Base-by-base conservation (phyloP, 2,329 filamentous ascomycete genomes). In the Phialophora expanda region DNA sequence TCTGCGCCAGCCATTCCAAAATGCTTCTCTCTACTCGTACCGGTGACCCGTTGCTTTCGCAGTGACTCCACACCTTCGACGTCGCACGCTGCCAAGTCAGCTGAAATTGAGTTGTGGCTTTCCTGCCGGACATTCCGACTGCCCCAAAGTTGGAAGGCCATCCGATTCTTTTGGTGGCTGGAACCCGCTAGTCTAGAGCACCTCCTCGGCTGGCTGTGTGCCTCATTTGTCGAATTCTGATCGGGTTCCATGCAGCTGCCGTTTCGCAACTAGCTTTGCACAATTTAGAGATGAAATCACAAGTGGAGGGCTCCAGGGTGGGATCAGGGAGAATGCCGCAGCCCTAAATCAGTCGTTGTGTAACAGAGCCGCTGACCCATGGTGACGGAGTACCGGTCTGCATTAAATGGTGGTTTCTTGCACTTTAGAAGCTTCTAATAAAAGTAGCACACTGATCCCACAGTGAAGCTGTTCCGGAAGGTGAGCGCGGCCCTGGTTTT, bases 251-350 rank as follows among this genome's bases (percentile, higher is more conserved):
- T 62, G 59, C 41, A 56, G 34, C n/a, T 62, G 22, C 59, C 51
- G 50, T 62, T 62, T 56, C 50, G 51, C 48, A n/a, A 34, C 59
- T 62, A 62, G 59, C 59, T 12, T n/a, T 41, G 58, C 8, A 22
- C 30, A 34, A 34, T 51, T 59, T 60, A 4, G 12, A 51, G 38
- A 51, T 51, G 3, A 26, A 51, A 51, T 51, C 48, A 51, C 20
- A 22, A 14, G 20, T 17, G 48, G 3, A 51, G 7, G 48, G 8
- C 11, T 11, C 24, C 24, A 28, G 20, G 4, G 22, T 22, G 5
- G 14, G 12, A 7, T 22, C 20, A 51, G 20, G 48, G 22, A 12
- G 6, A 51, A 12, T 51, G 48, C 20, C 48, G 22, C 22, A 28
- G 24, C 48, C 20, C 12, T 51, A 22, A 51, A 24, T 22, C 22